Evolutionary conservation across 1,139 yeast species (phyloP), one percentile per base, ranked within the genome.

Genomic region (Wickerhamomyces sp.): DNA sequence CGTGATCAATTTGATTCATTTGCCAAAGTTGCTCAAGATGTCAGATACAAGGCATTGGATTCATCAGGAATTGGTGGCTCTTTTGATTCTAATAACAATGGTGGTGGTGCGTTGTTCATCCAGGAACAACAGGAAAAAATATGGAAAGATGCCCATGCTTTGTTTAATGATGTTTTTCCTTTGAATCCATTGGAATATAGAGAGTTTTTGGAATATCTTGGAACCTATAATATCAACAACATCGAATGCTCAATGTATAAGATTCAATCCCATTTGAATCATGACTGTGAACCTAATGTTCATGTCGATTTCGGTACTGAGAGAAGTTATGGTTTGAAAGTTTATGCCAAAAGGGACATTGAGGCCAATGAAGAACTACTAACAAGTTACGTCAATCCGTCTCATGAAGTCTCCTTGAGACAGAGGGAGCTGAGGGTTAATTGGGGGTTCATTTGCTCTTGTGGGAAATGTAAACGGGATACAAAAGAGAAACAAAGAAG

Each of bases 401-500:
- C 64, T 9, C 78, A 75, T 49, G 74, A 77, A 4, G 73, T 79
- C 7, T 72, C 68, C 30, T 76, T 78, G 44, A 72, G 95, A 46
- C 79, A 76, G 50, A 60, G 84, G 42, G 79, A 74, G 44, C 62
- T 86, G 33, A 62, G 89, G 38, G 77, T 78, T n/a, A 79, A 82
- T 49, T 86, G 88, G 87, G 95, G 95, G 5, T 86, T 86, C 55
- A 51, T 71, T n/a, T 86, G 95, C 57, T 61, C 56, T 18, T 86
- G 95, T 55, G 47, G 57, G 9, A 73, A 81, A 42, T 86, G 95
- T 58, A 70, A 72, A 47, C 62, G 61, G 6, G 94, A 83, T 44
- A 41, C 44, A 17, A 52, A 42, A 40, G 48, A 23, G 13, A 32
- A 44, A 9, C 52, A 49, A 30, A 45, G 55, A 45, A 46, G 46